phyloP scores from a whole-genome alignment of 2,329 filamentous ascomycete genomes.

The Penicillium sp. region DNA sequence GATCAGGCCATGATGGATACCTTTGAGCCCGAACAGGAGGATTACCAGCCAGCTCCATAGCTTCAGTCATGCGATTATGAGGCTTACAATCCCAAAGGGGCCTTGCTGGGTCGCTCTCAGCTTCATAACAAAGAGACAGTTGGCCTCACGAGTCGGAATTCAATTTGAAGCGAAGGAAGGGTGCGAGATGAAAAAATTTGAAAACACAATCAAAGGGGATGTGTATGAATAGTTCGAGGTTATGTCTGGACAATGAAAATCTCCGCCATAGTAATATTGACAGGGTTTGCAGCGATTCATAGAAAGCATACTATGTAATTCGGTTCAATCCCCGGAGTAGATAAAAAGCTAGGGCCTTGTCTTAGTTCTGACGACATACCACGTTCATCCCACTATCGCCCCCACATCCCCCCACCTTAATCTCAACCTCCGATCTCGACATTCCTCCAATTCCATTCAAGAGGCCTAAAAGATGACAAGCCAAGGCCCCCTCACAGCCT shows the following conservation, averaged over 20 bases:
- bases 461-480: constrained; percentile 26
- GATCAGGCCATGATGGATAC: neutral
- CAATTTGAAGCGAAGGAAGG: neutral
- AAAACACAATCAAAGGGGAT: neutral
- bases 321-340: no score
- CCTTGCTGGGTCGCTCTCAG: no score
- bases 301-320: no score
- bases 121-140: no score
- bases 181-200: neutral
- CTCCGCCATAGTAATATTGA: neutral
- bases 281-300: no score
- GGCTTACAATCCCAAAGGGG: neutral
- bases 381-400: constrained; percentile 10
- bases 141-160: neutral
- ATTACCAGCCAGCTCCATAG: neutral
- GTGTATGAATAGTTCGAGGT: neutral
- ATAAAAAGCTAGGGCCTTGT: no score
- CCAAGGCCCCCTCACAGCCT: constrained; percentile 53
- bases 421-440: neutral
- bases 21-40: neutral
- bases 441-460: neutral
- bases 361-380: constrained; percentile 20
- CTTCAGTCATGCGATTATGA: neutral
- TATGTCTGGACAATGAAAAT: constrained; percentile 1
- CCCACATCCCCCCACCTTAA: constrained; percentile 13